These are phyloP conservation scores for Trifolium repens DNA, from an alignment of 306 rosid genomes.

Conservation along the genomic window DNA sequence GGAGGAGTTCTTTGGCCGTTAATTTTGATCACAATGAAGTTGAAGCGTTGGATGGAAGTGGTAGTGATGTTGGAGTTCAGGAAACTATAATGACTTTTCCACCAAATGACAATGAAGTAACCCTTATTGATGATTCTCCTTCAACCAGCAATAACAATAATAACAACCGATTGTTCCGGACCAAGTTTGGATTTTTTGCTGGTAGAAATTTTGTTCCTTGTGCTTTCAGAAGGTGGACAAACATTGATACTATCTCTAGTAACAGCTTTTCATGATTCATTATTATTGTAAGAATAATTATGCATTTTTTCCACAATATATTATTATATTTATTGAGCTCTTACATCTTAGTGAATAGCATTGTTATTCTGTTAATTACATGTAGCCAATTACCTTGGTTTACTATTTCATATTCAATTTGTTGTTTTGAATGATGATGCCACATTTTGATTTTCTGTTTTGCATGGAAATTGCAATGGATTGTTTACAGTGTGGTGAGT, in stretches of 20 bases:
- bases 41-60: conserved; percentile 56
- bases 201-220: conserved; percentile 62
- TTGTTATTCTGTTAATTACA: conserved; percentile 10
- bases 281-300: conserved; percentile 16
- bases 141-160: conserved; percentile 53
- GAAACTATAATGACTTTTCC: conserved; percentile 47
- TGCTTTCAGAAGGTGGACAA: conserved; percentile 70
- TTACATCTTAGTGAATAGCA: conserved; percentile 21
- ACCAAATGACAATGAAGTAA: conserved; percentile 34
- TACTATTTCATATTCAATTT: neutral
- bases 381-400: conserved; percentile 33
- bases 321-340: conserved; percentile 16
- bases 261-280: conserved; percentile 42
- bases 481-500: neutral
- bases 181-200: conserved; percentile 61
- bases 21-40: conserved; percentile 64
- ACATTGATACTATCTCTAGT: conserved; percentile 45
- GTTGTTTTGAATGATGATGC: conserved; percentile 16
- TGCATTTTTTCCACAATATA: neutral
- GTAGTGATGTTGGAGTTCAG: conserved; percentile 52
- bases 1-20: conserved; percentile 62
- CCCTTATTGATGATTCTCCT: conserved; percentile 44
- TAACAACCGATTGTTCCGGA: conserved; percentile 43
- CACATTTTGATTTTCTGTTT: neutral
- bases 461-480: conserved; percentile 26